A percentile compares a stretch with the other conserved stretches of the same genome.
Conservation (phyloP, 345 rosid species). For the Aegle marmelos region DNA sequence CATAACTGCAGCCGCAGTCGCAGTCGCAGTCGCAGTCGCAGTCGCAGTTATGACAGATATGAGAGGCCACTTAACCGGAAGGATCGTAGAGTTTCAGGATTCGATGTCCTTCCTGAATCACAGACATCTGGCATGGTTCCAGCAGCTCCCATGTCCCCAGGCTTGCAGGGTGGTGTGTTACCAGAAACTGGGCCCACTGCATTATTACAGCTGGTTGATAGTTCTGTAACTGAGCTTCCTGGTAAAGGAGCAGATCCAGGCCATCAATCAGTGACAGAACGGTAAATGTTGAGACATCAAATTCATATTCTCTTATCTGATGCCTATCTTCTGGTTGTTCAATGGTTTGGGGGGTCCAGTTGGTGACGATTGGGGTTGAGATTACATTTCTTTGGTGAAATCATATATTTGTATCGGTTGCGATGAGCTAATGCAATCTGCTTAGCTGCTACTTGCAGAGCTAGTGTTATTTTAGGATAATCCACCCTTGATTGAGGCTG, state of each 20-base stretch:
- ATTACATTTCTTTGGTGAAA: neutral
- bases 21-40: slow-evolving; percentile 21
- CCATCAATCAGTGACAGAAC: slow-evolving; percentile 2
- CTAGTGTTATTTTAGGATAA: neutral
- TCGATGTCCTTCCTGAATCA: slow-evolving; percentile 26
- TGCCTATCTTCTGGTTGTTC: neutral
- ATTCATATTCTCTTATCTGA: neutral
- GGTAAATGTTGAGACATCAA: neutral
- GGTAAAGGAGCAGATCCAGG: slow-evolving; percentile 15
- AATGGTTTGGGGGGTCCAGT: neutral
- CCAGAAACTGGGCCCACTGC: slow-evolving; percentile 13
- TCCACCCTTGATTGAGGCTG: neutral
- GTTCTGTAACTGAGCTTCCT: slow-evolving; percentile 18
- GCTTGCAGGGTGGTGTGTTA: slow-evolving; percentile 14
- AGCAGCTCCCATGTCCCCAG: slow-evolving; percentile 23
- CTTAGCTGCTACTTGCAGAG: neutral
- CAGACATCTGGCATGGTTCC: slow-evolving; percentile 18
- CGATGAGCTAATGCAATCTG: neutral
- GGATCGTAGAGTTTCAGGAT: slow-evolving; percentile 22
- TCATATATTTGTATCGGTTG: neutral
- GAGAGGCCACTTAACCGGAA: slow-evolving; percentile 36
- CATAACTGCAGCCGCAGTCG: slow-evolving; percentile 17
- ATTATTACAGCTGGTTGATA: slow-evolving; percentile 8
- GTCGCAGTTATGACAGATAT: slow-evolving; percentile 43
- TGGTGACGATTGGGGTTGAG: neutral